Evolutionary conservation across 495 filamentous ascomycete species (phyloP), one percentile per base, ranked within the genome.

Genomic region (Hyaloscypha bicolor): DNA sequence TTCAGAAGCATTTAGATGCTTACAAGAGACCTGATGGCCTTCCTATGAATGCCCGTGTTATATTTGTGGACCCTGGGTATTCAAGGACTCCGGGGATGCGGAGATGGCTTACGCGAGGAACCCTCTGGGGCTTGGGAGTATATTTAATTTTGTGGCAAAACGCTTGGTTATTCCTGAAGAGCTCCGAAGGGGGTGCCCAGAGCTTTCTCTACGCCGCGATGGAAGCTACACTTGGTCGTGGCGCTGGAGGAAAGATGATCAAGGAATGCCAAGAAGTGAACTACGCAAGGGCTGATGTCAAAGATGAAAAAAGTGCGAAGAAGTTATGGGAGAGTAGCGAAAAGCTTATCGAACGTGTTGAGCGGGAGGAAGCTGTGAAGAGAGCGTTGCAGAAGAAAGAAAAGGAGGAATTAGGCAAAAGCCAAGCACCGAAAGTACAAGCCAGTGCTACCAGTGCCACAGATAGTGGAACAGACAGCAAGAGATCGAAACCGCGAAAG

Each of bases 81-180:
- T 83, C 85, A 11, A 86, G 95, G 51, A 97, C 95, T 5, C 92
- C 93, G 0, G 95, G 95, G 1, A 96, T 87, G 77, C 84, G 92
- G 42, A 84, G 93, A 60, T 98, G 91, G 89, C 78, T 98, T 35
- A 93, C 90, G 0, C 82, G 91, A 37, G 95, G 96, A 1, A 90
- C 88, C 9, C 77, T 99, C 0, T 91, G 86, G 86, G 96, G 96
- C 0, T 79, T 99, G 16, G 66, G 87, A 1, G 5, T 93, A 14
- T 99, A 99, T 75, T 69, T 97, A 3, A 16, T 92, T 30, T 85
- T 86, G 48, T 98, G 91, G 82, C 85, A 89, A 3, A 65, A 96
- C 14, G 91, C 89, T 80, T 99, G 94, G 92, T 72, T 98, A 45
- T 75, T 96, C 3, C 82, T 99, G 16, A 99, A 98, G 76, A 92